Evolutionary conservation across 1,284 basidiomycete genomes (phyloP).

Genomic region (Leccinum fuscescens): DNA sequence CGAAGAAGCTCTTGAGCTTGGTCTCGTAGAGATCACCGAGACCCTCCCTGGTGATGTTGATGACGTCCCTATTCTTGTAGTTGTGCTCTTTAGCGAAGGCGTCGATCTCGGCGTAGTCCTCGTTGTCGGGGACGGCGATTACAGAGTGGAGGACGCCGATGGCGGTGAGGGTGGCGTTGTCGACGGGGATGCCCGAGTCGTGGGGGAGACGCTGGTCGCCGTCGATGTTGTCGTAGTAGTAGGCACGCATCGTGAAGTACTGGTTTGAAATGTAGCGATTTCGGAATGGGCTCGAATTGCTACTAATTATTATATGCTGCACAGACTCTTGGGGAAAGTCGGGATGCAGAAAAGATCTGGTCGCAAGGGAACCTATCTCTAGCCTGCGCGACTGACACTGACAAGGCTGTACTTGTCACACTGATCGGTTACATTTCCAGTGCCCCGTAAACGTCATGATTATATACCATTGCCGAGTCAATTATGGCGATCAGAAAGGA

Average conservation of each 20-base stretch:
- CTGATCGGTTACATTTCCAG: no score
- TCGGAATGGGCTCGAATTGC: no score
- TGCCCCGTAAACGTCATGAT: no score
- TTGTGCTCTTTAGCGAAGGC: constrained; percentile 59
- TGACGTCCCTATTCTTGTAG: constrained; percentile 78
- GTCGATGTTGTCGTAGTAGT: constrained; percentile 75
- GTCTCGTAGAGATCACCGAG: constrained; percentile 65
- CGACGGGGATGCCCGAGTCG: constrained; percentile 58
- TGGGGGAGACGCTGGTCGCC: constrained; percentile 80
- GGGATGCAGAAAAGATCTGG: no score
- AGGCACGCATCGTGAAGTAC: constrained; percentile 60
- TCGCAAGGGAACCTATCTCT: no score
- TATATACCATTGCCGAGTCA: no score
- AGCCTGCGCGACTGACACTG: no score
- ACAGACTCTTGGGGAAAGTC: no score
- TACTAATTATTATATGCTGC: no score
- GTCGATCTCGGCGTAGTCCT: constrained; percentile 53
- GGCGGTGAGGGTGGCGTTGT: constrained; percentile 44
- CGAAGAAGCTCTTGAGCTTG: constrained; percentile 79
- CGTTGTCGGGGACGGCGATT: constrained; percentile 44
- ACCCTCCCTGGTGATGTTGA: constrained; percentile 71
- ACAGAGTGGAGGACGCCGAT: constrained; percentile 64
- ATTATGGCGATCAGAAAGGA: no score
- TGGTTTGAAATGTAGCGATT: background rate
- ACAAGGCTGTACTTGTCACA: no score